phyloP scores from a whole-genome alignment of 2,329 filamentous ascomycete species.

The Nemania sp. region DNA sequence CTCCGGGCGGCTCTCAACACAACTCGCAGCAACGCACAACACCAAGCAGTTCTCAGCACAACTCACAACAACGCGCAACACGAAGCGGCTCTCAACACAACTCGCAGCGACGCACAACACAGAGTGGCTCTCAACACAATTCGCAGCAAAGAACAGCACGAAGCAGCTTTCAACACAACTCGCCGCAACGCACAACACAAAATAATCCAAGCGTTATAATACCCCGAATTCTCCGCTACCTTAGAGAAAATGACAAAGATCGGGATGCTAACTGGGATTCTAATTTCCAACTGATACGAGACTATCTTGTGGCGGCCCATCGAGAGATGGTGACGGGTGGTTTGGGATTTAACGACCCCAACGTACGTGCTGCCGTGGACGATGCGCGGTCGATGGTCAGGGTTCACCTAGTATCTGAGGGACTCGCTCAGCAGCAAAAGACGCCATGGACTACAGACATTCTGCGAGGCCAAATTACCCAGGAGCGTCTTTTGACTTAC shows the following conservation, averaged over 20 bases:
- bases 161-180: neutral
- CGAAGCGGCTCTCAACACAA: too few relatives aligned
- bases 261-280: conserved; percentile 39
- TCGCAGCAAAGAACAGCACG: neutral
- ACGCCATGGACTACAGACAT: conserved; percentile 32
- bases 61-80: too few relatives aligned
- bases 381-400: conserved; percentile 32
- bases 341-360: conserved; percentile 27
- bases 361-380: conserved; percentile 26
- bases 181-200: conserved; percentile 31
- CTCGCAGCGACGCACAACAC: too few relatives aligned
- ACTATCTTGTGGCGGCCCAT: conserved; percentile 44
- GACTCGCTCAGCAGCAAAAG: conserved; percentile 17
- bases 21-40: too few relatives aligned
- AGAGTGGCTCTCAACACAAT: too few relatives aligned
- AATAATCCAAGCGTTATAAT: conserved; percentile 42
- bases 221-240: conserved; percentile 48
- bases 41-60: too few relatives aligned
- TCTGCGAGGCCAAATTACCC: conserved; percentile 20
- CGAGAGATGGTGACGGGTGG: conserved; percentile 31
- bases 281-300: conserved; percentile 35
- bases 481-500: conserved; percentile 33
- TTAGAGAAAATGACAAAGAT: conserved; percentile 52
- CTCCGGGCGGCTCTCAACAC: too few relatives aligned
- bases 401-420: conserved; percentile 27